Evolutionary conservation across 139 green algal species (phyloP).

Genomic region (Pedinophyceae sp.): DNA sequence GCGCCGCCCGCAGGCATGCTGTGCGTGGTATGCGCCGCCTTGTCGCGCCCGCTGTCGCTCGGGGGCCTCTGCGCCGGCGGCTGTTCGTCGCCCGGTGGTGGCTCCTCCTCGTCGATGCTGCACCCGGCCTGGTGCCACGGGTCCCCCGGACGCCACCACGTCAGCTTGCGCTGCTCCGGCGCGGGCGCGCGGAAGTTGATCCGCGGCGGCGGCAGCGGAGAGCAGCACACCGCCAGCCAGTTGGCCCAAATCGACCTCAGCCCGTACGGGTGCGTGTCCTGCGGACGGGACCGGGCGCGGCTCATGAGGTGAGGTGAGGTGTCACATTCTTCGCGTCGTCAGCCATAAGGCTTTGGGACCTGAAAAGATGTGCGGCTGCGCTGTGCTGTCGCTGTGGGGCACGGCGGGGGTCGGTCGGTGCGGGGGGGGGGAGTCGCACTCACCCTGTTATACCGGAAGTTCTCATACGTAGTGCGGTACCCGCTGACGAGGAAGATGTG

Average conservation of each 20-base stretch:
- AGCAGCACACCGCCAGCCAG: constrained; percentile 17
- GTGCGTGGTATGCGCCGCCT: too few species aligned
- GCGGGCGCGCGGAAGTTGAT: background rate
- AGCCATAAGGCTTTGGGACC: too few species aligned
- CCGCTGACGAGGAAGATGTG: constrained; percentile 77
- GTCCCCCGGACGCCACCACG: background rate
- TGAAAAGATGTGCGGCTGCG: too few species aligned
- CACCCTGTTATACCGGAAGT: constrained; percentile 55
- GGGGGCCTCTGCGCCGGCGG: too few species aligned
- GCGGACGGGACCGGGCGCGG: too few species aligned
- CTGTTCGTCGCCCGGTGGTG: too few species aligned
- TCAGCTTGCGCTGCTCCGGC: background rate
- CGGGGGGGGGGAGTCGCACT: background rate
- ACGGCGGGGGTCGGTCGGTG: background rate
- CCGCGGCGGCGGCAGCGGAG: constrained; percentile 7
- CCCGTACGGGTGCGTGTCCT: constrained; percentile 37
- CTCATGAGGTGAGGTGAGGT: too few species aligned
- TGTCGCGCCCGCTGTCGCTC: too few species aligned
- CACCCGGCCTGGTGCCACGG: background rate
- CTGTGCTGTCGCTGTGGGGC: background rate
- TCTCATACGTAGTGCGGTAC: constrained; percentile 98
- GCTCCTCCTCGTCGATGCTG: background rate
- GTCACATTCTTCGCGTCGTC: too few species aligned
- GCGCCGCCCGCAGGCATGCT: too few species aligned
- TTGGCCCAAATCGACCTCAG: constrained; percentile 21